Conservation (phyloP, 371 early-diverging fungal species). For the Paraphysoderma sedebokerense region DNA sequence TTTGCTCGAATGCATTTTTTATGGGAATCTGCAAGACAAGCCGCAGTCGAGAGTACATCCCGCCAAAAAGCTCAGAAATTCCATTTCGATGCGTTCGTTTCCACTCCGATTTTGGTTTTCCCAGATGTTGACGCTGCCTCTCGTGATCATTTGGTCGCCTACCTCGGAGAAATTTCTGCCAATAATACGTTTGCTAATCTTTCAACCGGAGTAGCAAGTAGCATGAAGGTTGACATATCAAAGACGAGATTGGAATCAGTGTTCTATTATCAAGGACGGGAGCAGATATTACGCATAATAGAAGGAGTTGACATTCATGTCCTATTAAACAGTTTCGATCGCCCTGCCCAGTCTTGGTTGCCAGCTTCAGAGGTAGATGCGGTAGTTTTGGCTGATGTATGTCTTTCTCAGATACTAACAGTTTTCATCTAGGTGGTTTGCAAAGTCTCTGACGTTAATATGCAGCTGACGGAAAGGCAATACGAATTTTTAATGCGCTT, state of each 20-base stretch:
- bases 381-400: too few relatives aligned
- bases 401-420: too few relatives aligned
- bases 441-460: slow-evolving; percentile 52
- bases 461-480: slow-evolving; percentile 62
- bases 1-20: slow-evolving; percentile 77
- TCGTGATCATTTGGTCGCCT: slow-evolving; percentile 45
- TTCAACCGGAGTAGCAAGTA: too few relatives aligned
- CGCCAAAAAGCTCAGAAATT: slow-evolving; percentile 59
- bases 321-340: too few relatives aligned
- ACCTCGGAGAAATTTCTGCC: slow-evolving; percentile 76
- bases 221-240: too few relatives aligned
- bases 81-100: slow-evolving; percentile 65
- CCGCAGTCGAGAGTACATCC: slow-evolving; percentile 61
- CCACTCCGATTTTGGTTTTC: slow-evolving; percentile 78
- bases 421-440: slow-evolving; percentile 39
- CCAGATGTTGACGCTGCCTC: too few relatives aligned
- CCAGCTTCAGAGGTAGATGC: too few relatives aligned
- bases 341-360: too few relatives aligned
- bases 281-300: too few relatives aligned
- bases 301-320: too few relatives aligned
- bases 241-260: too few relatives aligned
- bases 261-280: too few relatives aligned
- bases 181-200: slow-evolving; percentile 54
- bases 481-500: slow-evolving; percentile 53
- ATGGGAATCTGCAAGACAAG: slow-evolving; percentile 68